Conservation (phyloP, 169 alveolate genomes). For the Ichthyophthirius multifiliis region DNA sequence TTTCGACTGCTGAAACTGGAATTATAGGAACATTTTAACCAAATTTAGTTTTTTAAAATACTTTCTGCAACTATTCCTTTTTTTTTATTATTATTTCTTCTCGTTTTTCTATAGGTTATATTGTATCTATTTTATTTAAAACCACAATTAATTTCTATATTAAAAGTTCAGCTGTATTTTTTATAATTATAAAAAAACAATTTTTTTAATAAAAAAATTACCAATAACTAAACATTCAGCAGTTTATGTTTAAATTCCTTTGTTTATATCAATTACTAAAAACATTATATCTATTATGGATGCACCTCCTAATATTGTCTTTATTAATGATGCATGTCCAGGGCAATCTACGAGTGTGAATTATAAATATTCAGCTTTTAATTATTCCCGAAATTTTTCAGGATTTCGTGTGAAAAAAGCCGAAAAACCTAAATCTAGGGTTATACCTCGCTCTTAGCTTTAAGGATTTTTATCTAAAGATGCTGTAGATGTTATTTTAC, state of each 20-base stretch:
- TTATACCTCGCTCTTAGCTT: slow-evolving; percentile 89
- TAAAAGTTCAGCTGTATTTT: slow-evolving; percentile 61
- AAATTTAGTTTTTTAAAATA: slow-evolving; percentile 60
- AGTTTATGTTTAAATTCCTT: slow-evolving; percentile 92
- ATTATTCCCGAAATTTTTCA: slow-evolving; percentile 45
- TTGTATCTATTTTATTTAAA: slow-evolving; percentile 88
- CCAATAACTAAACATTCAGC: slow-evolving; percentile 92
- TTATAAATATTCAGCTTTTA: slow-evolving; percentile 64
- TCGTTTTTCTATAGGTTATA: slow-evolving; percentile 73
- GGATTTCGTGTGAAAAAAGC: slow-evolving; percentile 82
- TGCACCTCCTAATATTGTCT: slow-evolving; percentile 92
- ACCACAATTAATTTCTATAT: slow-evolving; percentile 83
- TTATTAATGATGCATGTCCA: slow-evolving; percentile 93
- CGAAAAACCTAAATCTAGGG: slow-evolving; percentile 92
- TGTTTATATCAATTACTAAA: slow-evolving; percentile 87
- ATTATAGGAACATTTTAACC: slow-evolving; percentile 55
- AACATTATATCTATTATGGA: slow-evolving; percentile 89
- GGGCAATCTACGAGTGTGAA: slow-evolving; percentile 95
- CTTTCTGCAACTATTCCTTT: slow-evolving; percentile 47
- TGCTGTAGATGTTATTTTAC: slow-evolving; percentile 89
- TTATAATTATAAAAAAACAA: background rate
- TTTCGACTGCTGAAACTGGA: slow-evolving; percentile 52
- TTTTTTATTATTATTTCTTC: slow-evolving; percentile 48
- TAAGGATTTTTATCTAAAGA: slow-evolving; percentile 92
- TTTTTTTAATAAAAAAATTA: background rate